phyloP scores from a whole-genome alignment of 768 basidiomycete genomes.

The Mycena alexandri region DNA sequence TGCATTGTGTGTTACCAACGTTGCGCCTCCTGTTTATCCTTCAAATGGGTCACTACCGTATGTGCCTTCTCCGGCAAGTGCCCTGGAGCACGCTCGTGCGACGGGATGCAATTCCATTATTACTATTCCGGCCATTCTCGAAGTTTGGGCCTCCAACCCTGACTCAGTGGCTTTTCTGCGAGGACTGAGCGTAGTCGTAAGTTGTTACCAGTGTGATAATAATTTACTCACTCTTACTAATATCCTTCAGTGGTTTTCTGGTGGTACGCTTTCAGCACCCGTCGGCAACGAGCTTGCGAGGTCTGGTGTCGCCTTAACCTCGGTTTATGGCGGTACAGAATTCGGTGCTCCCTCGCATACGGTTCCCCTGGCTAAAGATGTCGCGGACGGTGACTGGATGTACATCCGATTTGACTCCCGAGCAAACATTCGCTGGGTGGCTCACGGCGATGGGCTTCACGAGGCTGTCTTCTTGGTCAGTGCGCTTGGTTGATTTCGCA shows the following conservation, averaged over 20 bases:
- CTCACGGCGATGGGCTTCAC: constrained; percentile 52
- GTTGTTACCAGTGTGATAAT: constrained; percentile 17
- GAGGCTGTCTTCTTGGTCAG: constrained; percentile 54
- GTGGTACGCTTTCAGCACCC: constrained; percentile 51
- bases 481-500: neutral
- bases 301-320: constrained; percentile 47
- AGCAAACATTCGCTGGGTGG: constrained; percentile 48
- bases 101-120: constrained; percentile 46
- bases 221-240: neutral
- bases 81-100: constrained; percentile 49
- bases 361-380: constrained; percentile 33
- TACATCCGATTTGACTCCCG: constrained; percentile 47
- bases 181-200: constrained; percentile 41
- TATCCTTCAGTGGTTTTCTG: constrained; percentile 25
- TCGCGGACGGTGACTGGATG: constrained; percentile 42
- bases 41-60: constrained; percentile 45
- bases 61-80: constrained; percentile 53
- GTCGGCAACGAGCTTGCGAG: constrained; percentile 49
- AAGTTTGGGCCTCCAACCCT: constrained; percentile 50
- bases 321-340: constrained; percentile 55
- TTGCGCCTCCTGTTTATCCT: constrained; percentile 37
- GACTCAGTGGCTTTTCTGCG: constrained; percentile 43
- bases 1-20: neutral
- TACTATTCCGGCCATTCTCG: constrained; percentile 53
- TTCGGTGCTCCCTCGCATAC: constrained; percentile 40